Base-by-base conservation (phyloP, 2,329 filamentous ascomycete species). In the Orbilia javanica region DNA sequence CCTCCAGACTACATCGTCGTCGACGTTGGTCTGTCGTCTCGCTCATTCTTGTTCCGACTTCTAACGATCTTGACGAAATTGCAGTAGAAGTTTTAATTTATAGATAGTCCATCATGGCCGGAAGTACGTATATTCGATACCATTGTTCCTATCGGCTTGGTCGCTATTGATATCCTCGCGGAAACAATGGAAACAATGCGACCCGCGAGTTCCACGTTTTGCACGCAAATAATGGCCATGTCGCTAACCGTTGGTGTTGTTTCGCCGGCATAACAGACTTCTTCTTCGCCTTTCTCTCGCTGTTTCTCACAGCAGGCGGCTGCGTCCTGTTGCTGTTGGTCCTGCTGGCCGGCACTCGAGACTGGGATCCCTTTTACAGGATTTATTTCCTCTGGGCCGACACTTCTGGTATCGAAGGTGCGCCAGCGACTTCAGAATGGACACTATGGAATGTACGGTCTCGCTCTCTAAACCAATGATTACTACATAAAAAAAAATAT, bases 371-470 rank as follows among this genome's bases (percentile, higher is more conserved):
- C 1, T 86, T 96, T 69, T 89, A 92, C 84, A 86, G 90, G 75
- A 93, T 94, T 80, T 97, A 93, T 85, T 97, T 97, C 87, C 89
- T 98, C 34, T 87, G 91, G 83, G 93, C 93, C 82, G 88, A 92
- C 83, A 97, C 94, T 0, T 86, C 85, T 34, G 89, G 87, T 82
- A 94, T 97, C 82, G 86, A 88, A 2, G 90, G 90, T 57, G 91
- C 93, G 11, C 89, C 90, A 65, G 79, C 87, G 63, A 81, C 88
- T 18, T 91, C 93, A 11, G 90, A 95, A 85, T 98, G 95, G 95
- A 96, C 94, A 39, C 97, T 92, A 85, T 96, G 96, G 87, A 91
- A 92, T 84, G 87, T 96, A 79, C 97, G 94, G 85, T 89, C 90
- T 65, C 11, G 31, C 86, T 93, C 85, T 88, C 77, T 82, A 82